Conservation (phyloP, 2,329 filamentous ascomycete species). For the Cladosporium colombiae region DNA sequence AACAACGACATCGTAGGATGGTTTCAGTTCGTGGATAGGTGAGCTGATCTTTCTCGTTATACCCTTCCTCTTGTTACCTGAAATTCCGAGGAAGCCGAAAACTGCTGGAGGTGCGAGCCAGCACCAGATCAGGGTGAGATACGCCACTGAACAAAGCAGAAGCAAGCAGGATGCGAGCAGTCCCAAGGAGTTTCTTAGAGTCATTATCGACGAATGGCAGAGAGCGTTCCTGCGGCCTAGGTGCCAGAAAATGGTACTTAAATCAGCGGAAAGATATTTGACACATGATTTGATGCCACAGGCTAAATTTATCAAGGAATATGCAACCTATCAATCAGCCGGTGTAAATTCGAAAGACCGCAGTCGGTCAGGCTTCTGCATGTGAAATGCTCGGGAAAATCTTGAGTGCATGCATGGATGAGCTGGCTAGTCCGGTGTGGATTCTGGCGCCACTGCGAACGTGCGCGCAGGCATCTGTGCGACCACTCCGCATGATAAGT, state of each 20-base stretch:
- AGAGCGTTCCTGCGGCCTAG: not conserved
- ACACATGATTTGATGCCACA: not conserved
- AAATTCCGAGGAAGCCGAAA: not conserved
- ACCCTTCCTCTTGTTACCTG: not conserved
- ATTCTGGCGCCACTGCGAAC: not conserved
- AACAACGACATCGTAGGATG: slow-evolving; percentile 64
- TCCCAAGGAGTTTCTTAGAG: not conserved
- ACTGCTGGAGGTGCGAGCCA: not conserved
- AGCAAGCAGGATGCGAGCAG: not conserved
- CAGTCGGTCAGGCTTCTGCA: not conserved
- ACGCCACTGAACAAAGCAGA: not conserved
- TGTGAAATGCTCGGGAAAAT: not conserved
- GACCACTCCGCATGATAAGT: not conserved
- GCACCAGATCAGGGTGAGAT: not conserved
- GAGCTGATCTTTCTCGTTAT: not conserved
- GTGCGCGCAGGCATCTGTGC: not conserved
- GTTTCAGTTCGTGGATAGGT: slow-evolving; percentile 23
- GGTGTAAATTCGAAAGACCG: not conserved
- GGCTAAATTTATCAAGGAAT: not conserved
- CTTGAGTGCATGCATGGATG: not conserved
- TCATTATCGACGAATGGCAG: not conserved
- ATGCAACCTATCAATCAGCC: not conserved
- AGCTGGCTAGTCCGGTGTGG: not conserved
- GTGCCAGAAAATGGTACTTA: not conserved
- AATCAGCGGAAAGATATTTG: not conserved